phyloP scores from a whole-genome alignment of 2,329 filamentous ascomycete species.

The Alternaria arborescens region DNA sequence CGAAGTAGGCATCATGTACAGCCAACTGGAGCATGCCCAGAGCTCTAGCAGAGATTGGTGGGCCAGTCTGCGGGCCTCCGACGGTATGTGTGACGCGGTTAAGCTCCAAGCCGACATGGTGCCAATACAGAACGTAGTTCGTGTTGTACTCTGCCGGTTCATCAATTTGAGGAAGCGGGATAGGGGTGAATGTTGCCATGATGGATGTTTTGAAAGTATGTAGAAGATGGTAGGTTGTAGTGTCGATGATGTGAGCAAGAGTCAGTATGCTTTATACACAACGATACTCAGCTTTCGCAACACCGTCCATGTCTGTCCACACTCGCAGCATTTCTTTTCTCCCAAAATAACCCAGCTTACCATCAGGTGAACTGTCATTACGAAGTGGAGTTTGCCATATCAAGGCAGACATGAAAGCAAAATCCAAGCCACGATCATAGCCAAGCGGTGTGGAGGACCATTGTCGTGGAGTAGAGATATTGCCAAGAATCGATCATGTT shows the following conservation, averaged over 20 bases:
- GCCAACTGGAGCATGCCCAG: conserved; percentile 36
- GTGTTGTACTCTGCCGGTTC: conserved; percentile 19
- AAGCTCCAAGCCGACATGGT: conserved; percentile 21
- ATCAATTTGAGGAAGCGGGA: conserved; percentile 20
- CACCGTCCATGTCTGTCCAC: background rate
- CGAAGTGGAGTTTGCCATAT: background rate
- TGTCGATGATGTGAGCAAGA: background rate
- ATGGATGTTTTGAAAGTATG: background rate
- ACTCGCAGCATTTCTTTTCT: background rate
- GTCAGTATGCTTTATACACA: background rate
- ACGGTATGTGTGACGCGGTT: conserved; percentile 24
- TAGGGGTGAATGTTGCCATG: conserved; percentile 7
- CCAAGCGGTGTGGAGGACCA: conserved; percentile 7
- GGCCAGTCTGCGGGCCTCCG: conserved; percentile 20
- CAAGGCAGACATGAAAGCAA: conserved; percentile 8
- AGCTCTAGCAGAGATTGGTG: conserved; percentile 21
- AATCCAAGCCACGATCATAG: conserved; percentile 2
- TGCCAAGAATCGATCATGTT: conserved; percentile 1
- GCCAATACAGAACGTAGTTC: conserved; percentile 27
- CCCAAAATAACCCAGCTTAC: background rate
- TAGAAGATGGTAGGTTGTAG: background rate
- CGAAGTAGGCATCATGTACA: conserved; percentile 39
- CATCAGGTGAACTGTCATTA: conserved; percentile 3
- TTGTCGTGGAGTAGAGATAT: conserved; percentile 3
- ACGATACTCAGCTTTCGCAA: background rate